Percentiles rank a stretch among this genome's conserved stretches.
Evolutionary conservation across 208 protist genomes (phyloP).

Genomic region (Trypanosoma lewisi): DNA sequence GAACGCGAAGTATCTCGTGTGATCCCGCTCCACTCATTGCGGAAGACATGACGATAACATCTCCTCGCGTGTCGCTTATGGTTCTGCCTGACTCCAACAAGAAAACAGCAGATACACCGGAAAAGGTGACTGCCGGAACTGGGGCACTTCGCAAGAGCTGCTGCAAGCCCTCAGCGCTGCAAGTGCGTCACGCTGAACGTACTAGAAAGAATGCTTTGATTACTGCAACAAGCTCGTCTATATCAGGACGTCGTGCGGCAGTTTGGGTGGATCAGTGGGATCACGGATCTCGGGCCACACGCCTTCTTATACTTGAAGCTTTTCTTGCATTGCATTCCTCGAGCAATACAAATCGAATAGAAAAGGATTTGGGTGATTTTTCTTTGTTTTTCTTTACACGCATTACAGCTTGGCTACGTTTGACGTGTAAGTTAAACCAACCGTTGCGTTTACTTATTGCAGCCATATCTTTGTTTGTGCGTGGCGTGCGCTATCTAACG

Average conservation of each 20-base stretch:
- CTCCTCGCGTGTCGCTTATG: no score
- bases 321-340: conserved; percentile 60
- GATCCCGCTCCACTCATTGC: no score
- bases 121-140: no score
- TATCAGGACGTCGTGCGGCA: conserved; percentile 51
- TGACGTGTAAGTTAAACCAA: conserved; percentile 53
- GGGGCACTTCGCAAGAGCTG: no score
- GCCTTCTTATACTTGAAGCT: conserved; percentile 60
- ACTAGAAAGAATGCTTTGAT: conserved; percentile 6
- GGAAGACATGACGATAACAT: no score
- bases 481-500: conserved; percentile 69
- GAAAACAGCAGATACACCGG: no score
- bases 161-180: not conserved
- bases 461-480: conserved; percentile 71
- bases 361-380: conserved; percentile 70
- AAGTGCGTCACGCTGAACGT: conserved; percentile 4
- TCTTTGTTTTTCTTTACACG: conserved; percentile 80
- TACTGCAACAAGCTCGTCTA: conserved; percentile 25
- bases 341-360: conserved; percentile 62
- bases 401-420: conserved; percentile 77
- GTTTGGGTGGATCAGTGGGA: conserved; percentile 76
- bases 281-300: conserved; percentile 33
- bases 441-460: conserved; percentile 50
- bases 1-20: no score
- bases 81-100: no score